Base-by-base conservation (phyloP, 1,284 basidiomycete genomes). In the Marasmius fiardii region DNA sequence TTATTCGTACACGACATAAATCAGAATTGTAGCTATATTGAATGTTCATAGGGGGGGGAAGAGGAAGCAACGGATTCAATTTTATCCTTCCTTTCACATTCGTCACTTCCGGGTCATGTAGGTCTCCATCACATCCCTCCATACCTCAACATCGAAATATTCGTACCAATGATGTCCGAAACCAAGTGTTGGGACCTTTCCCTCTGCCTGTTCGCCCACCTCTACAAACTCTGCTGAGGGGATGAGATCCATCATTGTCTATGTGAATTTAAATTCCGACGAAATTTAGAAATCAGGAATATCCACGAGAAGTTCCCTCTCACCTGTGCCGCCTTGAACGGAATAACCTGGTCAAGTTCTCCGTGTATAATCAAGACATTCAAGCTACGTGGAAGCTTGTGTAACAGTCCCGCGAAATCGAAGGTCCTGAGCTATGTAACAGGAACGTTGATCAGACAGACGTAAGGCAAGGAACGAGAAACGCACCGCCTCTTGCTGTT, bases 151-250 rank as follows among this genome's bases (percentile, higher is more conserved):
- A 52, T 72, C 71, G 49, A 78, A 79, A 57, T 78, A 79, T 57
- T 78, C 77, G 53, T 68, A 75, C 75, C 75, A 79, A 43, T 73
- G 62, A 60, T 78, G 77, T 1, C 77, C 77, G 54, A 79, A 79
- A 2, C 64, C 63, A 28, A 71, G 60, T 49, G 57, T 67, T 16
- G 72, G 71, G 12, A 79, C 63, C 57, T 75, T 69, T 3, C 76
- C 77, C 3, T 64, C 65, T 21, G 60, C 47, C 16, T 60, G 28
- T 31, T 4, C 41, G 4, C 76, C 75, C 16, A 70, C 60, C 51
- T 72, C 64, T 0, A 77, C 65, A 3, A 67, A 51, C 34, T 58
- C 61, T 0, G 76, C 75, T 62, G 68, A 70, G 2, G 76, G 74
- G 37, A 77, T 70, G 1, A 65, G 65, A 51, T 61, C 62, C 11